Evolutionary conservation across 148 eudicot genomes (phyloP).

Genomic region (Persicaria maculosa): DNA sequence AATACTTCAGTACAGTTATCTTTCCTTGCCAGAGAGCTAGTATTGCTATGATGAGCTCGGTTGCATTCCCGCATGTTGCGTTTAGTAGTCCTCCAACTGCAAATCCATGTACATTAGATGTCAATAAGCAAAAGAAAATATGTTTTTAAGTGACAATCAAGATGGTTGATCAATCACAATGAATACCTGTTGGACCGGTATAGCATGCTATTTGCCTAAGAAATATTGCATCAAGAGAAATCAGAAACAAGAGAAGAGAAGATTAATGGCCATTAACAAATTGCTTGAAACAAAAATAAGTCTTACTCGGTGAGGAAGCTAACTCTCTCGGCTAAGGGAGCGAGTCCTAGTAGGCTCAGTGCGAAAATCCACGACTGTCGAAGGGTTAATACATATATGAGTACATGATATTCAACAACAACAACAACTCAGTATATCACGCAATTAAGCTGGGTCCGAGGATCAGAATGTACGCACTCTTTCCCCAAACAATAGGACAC

Average conservation of each 20-base stretch:
- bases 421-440: not conserved
- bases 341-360: slow-evolving; percentile 76
- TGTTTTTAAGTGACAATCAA: not conserved
- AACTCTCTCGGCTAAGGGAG: slow-evolving; percentile 84
- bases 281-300: no score
- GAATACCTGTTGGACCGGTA: slow-evolving; percentile 91
- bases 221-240: slow-evolving; percentile 6
- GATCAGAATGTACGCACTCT: no score
- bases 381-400: not conserved
- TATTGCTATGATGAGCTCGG: slow-evolving; percentile 89
- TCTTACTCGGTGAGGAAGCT: slow-evolving; percentile 94
- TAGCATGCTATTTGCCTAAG: slow-evolving; percentile 79
- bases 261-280: not conserved
- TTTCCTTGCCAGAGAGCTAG: slow-evolving; percentile 57
- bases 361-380: slow-evolving; percentile 81
- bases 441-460: not conserved
- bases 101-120: not conserved
- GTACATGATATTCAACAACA: not conserved
- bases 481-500: no score
- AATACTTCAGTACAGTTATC: slow-evolving; percentile 73
- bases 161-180: not conserved
- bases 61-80: slow-evolving; percentile 95
- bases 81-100: slow-evolving; percentile 93
- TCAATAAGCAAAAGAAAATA: not conserved
- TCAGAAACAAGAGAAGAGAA: not conserved